phyloP scores from a whole-genome alignment of 2,329 filamentous ascomycete species.

The Alternaria sp. region DNA sequence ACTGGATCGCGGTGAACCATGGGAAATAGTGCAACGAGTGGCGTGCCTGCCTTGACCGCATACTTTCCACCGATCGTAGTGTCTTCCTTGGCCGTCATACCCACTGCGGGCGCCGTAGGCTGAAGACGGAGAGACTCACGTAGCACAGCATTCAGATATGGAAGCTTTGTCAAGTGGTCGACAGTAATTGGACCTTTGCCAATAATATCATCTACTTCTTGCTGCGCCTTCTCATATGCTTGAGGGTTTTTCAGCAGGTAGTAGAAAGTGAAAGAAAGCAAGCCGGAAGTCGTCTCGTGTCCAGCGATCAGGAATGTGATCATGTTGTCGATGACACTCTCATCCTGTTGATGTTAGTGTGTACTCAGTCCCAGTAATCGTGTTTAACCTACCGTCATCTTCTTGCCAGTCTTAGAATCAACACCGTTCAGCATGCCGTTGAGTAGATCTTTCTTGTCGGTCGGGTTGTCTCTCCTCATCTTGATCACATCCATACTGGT shows the following conservation, averaged over 20 bases:
- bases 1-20: constrained; percentile 54
- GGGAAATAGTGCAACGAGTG: constrained; percentile 43
- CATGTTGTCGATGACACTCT: constrained; percentile 73
- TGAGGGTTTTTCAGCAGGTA: constrained; percentile 63
- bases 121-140: constrained; percentile 66
- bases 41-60: constrained; percentile 45
- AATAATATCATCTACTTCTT: constrained; percentile 64
- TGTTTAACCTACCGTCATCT: constrained; percentile 51
- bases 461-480: constrained; percentile 63
- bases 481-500: constrained; percentile 67
- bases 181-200: constrained; percentile 57
- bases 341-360: constrained; percentile 49
- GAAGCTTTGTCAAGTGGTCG: constrained; percentile 61
- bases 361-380: too few relatives aligned
- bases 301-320: constrained; percentile 68
- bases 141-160: constrained; percentile 64
- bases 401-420: constrained; percentile 69
- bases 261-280: constrained; percentile 58
- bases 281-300: constrained; percentile 51
- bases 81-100: constrained; percentile 44
- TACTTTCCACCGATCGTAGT: constrained; percentile 51
- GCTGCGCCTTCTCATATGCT: constrained; percentile 59
- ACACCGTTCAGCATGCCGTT: constrained; percentile 66
- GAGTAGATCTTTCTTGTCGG: constrained; percentile 68
- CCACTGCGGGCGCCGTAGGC: constrained; percentile 63